Conservation (phyloP, 805 yeast species). For the Blastobotrys chiropterorum region DNA sequence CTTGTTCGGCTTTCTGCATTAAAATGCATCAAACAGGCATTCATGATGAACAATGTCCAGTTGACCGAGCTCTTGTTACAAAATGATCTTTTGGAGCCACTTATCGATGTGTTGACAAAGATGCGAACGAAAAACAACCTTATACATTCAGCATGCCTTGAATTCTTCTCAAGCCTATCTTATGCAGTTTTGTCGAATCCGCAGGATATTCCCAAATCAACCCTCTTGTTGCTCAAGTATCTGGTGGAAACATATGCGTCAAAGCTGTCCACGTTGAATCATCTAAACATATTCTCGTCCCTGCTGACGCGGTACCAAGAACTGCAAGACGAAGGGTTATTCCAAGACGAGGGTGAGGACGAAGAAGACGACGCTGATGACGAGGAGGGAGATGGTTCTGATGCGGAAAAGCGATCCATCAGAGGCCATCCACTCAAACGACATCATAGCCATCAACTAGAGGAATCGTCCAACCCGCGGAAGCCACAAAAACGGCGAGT, state of each 20-base stretch:
- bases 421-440: not conserved
- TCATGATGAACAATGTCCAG: constrained; percentile 52
- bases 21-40: constrained; percentile 58
- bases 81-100: constrained; percentile 43
- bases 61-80: constrained; percentile 54
- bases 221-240: not conserved
- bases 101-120: constrained; percentile 44
- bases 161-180: constrained; percentile 34
- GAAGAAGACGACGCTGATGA: not conserved
- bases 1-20: constrained; percentile 62
- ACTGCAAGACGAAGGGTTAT: not conserved
- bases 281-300: not conserved
- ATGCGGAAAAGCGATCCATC: not conserved
- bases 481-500: not conserved
- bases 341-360: not conserved
- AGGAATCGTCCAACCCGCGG: not conserved
- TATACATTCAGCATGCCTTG: constrained; percentile 69
- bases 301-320: not conserved
- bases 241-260: not conserved
- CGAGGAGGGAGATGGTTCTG: not conserved
- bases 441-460: not conserved
- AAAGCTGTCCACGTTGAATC: not conserved
- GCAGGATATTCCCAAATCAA: not conserved
- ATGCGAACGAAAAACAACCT: constrained; percentile 51
- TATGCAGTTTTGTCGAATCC: not conserved